Percentiles rank a stretch among this genome's conserved stretches.
phyloP scores from a whole-genome alignment of 805 yeast genomes.

The Lipomyces japonicus region DNA sequence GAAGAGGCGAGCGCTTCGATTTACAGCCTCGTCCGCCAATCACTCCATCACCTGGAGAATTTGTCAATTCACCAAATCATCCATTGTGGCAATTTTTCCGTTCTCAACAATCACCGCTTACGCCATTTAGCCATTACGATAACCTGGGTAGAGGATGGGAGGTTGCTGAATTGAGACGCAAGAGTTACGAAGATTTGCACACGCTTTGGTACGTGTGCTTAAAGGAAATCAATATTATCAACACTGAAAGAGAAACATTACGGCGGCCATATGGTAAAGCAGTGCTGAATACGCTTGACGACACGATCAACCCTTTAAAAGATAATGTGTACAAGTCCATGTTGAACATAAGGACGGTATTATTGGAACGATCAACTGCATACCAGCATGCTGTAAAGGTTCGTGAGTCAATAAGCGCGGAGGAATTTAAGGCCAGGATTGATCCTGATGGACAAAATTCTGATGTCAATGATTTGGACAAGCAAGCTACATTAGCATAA shows the following conservation, averaged over 20 bases:
- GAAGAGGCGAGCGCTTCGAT: conserved; percentile 18
- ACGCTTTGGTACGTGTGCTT: conserved; percentile 83
- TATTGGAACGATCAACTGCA: conserved; percentile 78
- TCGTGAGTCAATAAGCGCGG: too few species aligned
- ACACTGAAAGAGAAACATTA: conserved; percentile 61
- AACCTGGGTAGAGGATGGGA: conserved; percentile 71
- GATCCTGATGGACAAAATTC: too few species aligned
- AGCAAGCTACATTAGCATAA: too few species aligned
- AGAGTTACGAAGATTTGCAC: conserved; percentile 88
- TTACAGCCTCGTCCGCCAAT: conserved; percentile 55
- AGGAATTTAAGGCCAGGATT: too few species aligned
- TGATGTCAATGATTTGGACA: too few species aligned
- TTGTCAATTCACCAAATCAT: conserved; percentile 63
- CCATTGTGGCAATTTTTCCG: conserved; percentile 93
- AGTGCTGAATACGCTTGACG: not conserved
- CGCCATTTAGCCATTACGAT: conserved; percentile 52
- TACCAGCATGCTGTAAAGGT: conserved; percentile 49
- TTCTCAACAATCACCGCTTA: conserved; percentile 46
- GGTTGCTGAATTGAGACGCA: conserved; percentile 81
- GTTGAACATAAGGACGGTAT: conserved; percentile 80
- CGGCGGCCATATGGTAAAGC: conserved; percentile 39
- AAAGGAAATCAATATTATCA: conserved; percentile 74
- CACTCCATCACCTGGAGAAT: conserved; percentile 79
- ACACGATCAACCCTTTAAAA: not conserved
- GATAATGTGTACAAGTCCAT: conserved; percentile 32